These are phyloP conservation scores for Pseudohyphozyma bogoriensis DNA, from an alignment of 768 basidiomycete genomes.

Conservation along the genomic window DNA sequence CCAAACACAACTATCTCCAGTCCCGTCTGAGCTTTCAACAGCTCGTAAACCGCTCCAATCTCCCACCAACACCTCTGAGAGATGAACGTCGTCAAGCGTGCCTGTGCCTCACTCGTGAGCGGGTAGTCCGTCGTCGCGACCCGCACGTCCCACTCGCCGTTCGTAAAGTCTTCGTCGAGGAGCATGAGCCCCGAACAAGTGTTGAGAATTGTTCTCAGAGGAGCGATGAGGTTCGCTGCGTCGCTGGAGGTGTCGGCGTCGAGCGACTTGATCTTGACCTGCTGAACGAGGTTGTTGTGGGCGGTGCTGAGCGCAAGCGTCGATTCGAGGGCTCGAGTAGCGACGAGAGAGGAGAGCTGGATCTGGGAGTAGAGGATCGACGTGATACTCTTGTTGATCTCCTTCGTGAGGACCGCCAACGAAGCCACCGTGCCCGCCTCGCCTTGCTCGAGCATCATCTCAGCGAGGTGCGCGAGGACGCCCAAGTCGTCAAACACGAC, in stretches of 20 bases:
- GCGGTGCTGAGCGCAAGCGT: not conserved
- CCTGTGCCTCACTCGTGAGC: not conserved
- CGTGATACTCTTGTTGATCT: not conserved
- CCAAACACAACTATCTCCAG: constrained; percentile 3
- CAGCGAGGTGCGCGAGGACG: not conserved
- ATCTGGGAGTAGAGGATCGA: not conserved
- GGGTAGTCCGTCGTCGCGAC: not conserved
- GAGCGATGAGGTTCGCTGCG: not conserved
- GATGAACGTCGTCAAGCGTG: not conserved
- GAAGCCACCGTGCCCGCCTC: not conserved
- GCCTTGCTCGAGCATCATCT: not conserved
- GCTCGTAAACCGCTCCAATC: constrained; percentile 4
- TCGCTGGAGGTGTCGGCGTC: not conserved
- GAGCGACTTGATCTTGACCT: not conserved
- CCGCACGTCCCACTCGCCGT: constrained; percentile 6
- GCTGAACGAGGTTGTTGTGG: not conserved
- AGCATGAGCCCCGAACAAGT: not conserved
- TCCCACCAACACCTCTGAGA: constrained; percentile 11
- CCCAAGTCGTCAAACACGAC: not conserved
- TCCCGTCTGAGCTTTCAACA: not conserved
- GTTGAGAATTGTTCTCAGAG: not conserved
- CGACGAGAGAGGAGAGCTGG: not conserved
- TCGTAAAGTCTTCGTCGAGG: constrained; percentile 13
- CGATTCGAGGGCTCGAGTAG: not conserved
- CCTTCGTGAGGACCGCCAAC: not conserved